Evolutionary conservation across 2,329 filamentous ascomycete species (phyloP), one percentile per base, ranked within the genome.

Genomic region (Verticillium tricorpus): DNA sequence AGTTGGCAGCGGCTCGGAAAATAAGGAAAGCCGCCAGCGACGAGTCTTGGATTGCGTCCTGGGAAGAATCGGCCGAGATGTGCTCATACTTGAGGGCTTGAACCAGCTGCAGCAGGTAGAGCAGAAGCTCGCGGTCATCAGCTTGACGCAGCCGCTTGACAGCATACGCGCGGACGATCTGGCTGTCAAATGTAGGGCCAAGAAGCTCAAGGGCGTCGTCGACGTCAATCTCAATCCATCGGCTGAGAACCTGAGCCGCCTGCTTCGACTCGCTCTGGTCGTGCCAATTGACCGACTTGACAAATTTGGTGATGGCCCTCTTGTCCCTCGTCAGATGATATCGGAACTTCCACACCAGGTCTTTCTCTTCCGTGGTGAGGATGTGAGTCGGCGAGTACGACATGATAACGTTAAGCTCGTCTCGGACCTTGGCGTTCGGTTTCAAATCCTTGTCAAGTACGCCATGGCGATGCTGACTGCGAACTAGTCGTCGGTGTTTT

Each of bases 181-280:
- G 83, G 68, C 96, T 96, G 71, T 96, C 91, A 65, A 98, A 96
- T 0, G 90, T 93, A 11, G 95, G 94, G 0, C 95, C 95, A 1
- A 99, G 86, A 12, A 99, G 82, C 74, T 99, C 95, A 55, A 99
- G 83, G 19, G 94, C 95, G 78, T 98, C 95, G 69, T 99, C 96
- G 5, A 99, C 89, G 71, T 98, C 95, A 62, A 99, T 97, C 67
- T 96, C 92, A 0, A 91, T 96, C 95, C 95, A 99, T 68, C 93
- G 94, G 0, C 90, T 87, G 19, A 99, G 83, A 5, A 99, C 87
- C 64, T 96, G 92, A 28, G 95, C 91, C 6, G 94, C 93, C 77
- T 97, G 93, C 63, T 91, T 89, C 4, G 91, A 88, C 79, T 99
- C 94, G 64, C 87, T 87, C 56, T 86, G 84, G 73, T 97, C 94